Conservation (phyloP, 306 rosid species). For the Cucurbita maxima region DNA sequence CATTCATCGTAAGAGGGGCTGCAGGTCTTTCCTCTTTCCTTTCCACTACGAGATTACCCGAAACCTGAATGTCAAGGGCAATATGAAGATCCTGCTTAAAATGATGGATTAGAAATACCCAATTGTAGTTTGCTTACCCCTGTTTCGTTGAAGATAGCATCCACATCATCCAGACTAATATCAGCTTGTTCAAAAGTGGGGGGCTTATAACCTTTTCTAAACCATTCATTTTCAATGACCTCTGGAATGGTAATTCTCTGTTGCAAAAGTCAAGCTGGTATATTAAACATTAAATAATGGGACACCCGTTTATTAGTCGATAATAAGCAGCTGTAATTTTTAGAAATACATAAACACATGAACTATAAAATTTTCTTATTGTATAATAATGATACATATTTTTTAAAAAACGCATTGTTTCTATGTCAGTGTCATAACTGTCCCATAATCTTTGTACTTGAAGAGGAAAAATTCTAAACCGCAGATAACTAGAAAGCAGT, state of each 20-base stretch:
- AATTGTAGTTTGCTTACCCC: constrained; percentile 26
- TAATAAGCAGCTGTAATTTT: neutral
- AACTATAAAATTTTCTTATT: neutral
- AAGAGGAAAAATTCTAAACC: neutral
- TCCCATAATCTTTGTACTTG: neutral
- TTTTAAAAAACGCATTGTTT: neutral
- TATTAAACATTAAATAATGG: neutral
- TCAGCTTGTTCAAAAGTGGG: constrained; percentile 72
- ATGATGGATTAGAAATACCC: neutral
- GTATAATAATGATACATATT: neutral
- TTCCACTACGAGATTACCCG: constrained; percentile 59
- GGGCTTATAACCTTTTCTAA: constrained; percentile 82
- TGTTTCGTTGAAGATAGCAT: constrained; percentile 50
- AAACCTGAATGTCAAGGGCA: constrained; percentile 27
- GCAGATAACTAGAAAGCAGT: neutral
- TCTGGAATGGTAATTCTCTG: constrained; percentile 79
- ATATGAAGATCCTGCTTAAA: neutral
- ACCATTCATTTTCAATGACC: constrained; percentile 87
- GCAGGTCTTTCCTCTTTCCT: constrained; percentile 40
- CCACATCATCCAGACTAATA: constrained; percentile 67
- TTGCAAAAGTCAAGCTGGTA: constrained; percentile 12
- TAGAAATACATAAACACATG: neutral
- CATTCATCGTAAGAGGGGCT: constrained; percentile 80
- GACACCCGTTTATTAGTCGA: neutral
- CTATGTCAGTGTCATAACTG: neutral